Evolutionary conservation across 2,329 filamentous ascomycete species (phyloP).

Genomic region (Neonectria coccinea): DNA sequence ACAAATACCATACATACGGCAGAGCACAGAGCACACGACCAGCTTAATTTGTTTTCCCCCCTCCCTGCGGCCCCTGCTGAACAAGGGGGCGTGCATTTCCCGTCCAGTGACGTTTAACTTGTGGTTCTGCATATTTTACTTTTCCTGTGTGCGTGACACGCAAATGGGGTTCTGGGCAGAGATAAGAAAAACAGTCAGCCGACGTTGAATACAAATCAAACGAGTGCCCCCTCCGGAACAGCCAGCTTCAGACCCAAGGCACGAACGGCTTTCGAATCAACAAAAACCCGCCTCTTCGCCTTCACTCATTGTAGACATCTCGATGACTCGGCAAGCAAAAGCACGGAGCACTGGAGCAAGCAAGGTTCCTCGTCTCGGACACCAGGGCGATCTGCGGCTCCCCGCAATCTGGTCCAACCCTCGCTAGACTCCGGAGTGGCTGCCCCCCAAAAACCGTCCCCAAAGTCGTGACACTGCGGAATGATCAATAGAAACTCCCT

Average conservation of each 20-base stretch:
- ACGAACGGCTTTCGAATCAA: neutral
- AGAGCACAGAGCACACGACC: conserved; percentile 28
- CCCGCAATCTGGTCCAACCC: conserved; percentile 39
- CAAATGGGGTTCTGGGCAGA: conserved; percentile 14
- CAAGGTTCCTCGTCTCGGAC: conserved; percentile 25
- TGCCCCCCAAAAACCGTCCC: conserved; percentile 1
- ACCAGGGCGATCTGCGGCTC: conserved; percentile 43
- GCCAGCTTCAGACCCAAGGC: neutral
- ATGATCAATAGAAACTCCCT: conserved; percentile 43
- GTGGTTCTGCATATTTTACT: neutral
- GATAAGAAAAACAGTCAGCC: conserved; percentile 20
- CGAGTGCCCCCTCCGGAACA: neutral
- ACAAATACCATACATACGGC: conserved; percentile 20
- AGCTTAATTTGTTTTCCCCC: conserved; percentile 4
- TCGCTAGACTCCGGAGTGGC: conserved; percentile 17
- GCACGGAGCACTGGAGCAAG: conserved; percentile 24
- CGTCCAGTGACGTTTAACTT: neutral
- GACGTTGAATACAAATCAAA: conserved; percentile 5
- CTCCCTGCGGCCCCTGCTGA: conserved; percentile 16
- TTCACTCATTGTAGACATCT: neutral
- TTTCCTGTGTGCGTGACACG: conserved; percentile 21
- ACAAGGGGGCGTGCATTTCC: conserved; percentile 28
- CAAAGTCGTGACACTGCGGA: conserved; percentile 35
- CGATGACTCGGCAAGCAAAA: conserved; percentile 2
- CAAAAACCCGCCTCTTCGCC: neutral